Evolutionary conservation across 306 rosid species (phyloP), one percentile per base, ranked within the genome.

Genomic region (Benincasa hispida): DNA sequence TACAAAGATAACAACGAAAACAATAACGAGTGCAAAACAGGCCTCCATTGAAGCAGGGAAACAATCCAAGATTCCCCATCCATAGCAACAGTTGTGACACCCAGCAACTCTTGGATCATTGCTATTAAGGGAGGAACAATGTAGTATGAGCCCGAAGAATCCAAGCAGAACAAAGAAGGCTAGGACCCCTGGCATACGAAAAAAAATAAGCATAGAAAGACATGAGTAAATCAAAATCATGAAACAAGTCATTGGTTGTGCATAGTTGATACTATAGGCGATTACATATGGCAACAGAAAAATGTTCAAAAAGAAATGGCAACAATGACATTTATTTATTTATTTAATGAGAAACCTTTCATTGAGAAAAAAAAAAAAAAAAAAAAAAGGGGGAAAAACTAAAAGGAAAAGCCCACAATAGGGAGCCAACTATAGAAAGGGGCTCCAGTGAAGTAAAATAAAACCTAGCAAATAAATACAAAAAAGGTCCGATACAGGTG

Each of bases 11-110:
- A 95, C 91, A 17, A 95, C 96, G 10, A 95, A 95, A 79, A 95
- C 98, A 55, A 95, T 79, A 72, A 95, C 93, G 28, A 95, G 84
- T 51, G 96, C 97, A 81, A 95, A 95, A 85, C 99, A 95, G 4
- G 98, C 99, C 83, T 95, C 99, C 99, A 95, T 90, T 35, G 99
- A 95, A n/a, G 97, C 99, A 9, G 99, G 99, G 80, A 95, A 95
- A 87, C 99, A 95, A 85, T 95, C 99, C 87, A 95, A 83, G 68
- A 95, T 90, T 78, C 99, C 99, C 98, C 98, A 95, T 21, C 99
- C 99, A 55, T 95, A 95, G 79, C 99, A 95, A 84, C 99, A 95
- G 84, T 95, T 95, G 79, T 95, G 99, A 88, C 98, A 95, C 51
- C 99, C 98, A 50, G 97, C 96, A 92, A 95, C 90, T 76, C 98